phyloP scores from a whole-genome alignment of 2,329 filamentous ascomycete genomes.

The Paramyrothecium sp. region DNA sequence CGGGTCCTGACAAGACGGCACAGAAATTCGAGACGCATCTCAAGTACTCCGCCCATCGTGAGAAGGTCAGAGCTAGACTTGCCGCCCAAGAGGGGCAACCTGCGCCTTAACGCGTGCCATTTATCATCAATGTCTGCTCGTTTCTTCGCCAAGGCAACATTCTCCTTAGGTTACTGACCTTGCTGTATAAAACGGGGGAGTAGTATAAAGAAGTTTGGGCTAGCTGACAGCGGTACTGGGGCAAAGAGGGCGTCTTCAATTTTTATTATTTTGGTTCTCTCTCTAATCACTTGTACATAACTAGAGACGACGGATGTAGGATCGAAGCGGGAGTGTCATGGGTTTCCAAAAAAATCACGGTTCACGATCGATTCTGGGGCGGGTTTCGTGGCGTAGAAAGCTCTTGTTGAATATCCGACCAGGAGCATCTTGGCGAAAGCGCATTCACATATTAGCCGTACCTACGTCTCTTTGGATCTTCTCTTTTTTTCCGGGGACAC shows the following conservation, averaged over 20 bases:
- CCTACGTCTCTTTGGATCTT: background rate
- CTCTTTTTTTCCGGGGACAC: background rate
- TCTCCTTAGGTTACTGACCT: background rate
- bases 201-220: too few species aligned
- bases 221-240: too few species aligned
- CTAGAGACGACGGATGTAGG: background rate
- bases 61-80: constrained; percentile 52
- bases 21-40: constrained; percentile 93
- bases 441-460: background rate
- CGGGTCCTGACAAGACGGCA: constrained; percentile 79
- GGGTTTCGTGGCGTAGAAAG: background rate
- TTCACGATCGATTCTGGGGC: background rate
- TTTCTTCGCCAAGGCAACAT: background rate
- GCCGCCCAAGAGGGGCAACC: background rate
- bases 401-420: background rate
- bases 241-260: too few species aligned
- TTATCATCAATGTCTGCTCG: background rate
- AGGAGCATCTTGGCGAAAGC: background rate
- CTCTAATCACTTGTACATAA: background rate
- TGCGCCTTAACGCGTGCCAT: background rate
- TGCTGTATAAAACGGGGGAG: background rate
- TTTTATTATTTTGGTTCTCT: background rate
- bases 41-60: constrained; percentile 77
- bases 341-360: background rate
- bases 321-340: background rate